Evolutionary conservation across 2,329 filamentous ascomycete species (phyloP), one percentile per base, ranked within the genome.

Genomic region (Colletotrichum karsti): DNA sequence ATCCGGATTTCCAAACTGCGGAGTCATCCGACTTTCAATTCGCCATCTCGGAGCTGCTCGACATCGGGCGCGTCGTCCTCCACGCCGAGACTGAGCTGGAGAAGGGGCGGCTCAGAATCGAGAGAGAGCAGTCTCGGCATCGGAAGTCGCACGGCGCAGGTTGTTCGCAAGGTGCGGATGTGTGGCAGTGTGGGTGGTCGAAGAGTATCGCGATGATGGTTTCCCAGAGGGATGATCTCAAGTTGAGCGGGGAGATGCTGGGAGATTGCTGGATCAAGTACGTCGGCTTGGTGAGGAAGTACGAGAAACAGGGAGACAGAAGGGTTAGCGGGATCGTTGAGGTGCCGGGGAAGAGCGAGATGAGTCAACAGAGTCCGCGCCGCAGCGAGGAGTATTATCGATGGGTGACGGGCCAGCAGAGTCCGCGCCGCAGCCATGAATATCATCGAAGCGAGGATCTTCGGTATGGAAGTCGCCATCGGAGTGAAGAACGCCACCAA

Each of bases 201-300:
- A 26, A 28, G 13, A 39, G 55, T 1, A 35, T 69, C 15, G 42
- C 18, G 20, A 7, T 50, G 5, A 55, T 67, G 62, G 22, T 30
- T 5, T n/a, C 24, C 3, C 48, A 61, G 13, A 20, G n/a, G n/a
- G 66, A 69, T 22, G 44, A 69, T 39, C 5, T 61, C 15, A 56
- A 42, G 18, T 20, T 69, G n/a, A 64, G 60, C 53, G 7, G 24
- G 12, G 65, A 68, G 46, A 30, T 68, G 4, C 5, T 68, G 54
- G 53, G 28, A 2, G 65, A 65, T 3, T 68, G 65, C 54, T 68
- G 65, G 65, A 24, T 28, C 5, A 58, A 64, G 39, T 65, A 68
- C 5, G 53, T 68, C 4, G 65, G 44, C 6, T 18, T 68, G 30
- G 12, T 68, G 53, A 39, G 65, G 39, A 65, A 41, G 61, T 68